Base-by-base conservation (phyloP, 164 flowering plant genomes). In the Piper longum region DNA sequence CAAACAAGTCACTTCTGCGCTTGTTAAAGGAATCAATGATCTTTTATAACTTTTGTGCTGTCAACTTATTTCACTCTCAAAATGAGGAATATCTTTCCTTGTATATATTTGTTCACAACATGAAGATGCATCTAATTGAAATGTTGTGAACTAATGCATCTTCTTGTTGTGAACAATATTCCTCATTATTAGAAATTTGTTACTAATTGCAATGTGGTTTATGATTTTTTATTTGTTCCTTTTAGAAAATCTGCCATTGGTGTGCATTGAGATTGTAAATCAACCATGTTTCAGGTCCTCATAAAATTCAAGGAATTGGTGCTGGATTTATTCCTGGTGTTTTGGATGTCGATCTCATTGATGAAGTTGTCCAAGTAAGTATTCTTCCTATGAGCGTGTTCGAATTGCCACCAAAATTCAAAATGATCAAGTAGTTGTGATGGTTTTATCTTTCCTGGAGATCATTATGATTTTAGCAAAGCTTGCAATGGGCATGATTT, bases 331-430 rank as follows among this genome's bases (percentile, higher is more conserved):
- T 26, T 26, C 36, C 36, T 26, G 77, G 70, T 5, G 80, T 79
- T 65, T 72, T 86, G 75, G 85, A 75, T 4, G 72, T 69, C 44
- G 57, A 67, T 43, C 64, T 75, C 16, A 41, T 78, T 59, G 81
- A 78, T 73, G 81, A 71, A 66, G 73, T 78, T 36, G 48, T 78
- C 60, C 74, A 74, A 57, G 80, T 77, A 72, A 65, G 71, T 26
- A 54, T 66, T 58, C 19, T 16, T 26, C 36, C 36, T 26, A 26
- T 26, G 36, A 26, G 36, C 36, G 36, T 26, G 36, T 26, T 26
- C 36, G 36, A 26, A 26, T 26, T 26, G 2, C 36, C 1, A 13
- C 57, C 6, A 55, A 26, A 26, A 17, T 16, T 55, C 19, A 3
- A 16, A 4, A 0, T 55, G n/a, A 55, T 26, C 18, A 4, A 55